phyloP scores from a whole-genome alignment of 306 rosid species.

The Luffa acutangula region DNA sequence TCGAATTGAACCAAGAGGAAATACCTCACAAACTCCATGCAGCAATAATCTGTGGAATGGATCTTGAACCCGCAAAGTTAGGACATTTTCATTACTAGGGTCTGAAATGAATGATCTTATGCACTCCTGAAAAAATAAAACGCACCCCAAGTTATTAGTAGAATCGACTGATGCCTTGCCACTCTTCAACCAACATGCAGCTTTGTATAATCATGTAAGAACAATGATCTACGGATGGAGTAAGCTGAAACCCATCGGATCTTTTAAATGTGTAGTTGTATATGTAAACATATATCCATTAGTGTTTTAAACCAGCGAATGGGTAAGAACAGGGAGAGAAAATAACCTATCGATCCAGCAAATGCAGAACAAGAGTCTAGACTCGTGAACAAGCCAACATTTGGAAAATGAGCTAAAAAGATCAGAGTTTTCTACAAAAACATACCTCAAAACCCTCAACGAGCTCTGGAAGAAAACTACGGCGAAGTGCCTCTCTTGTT shows the following conservation, averaged over 20 bases:
- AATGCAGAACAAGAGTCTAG: not conserved
- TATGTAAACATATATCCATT: not conserved
- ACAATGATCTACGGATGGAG: not conserved
- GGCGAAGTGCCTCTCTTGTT: constrained; percentile 92
- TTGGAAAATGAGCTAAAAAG: not conserved
- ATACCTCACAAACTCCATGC: constrained; percentile 96
- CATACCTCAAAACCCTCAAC: constrained; percentile 74
- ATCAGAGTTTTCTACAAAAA: not conserved
- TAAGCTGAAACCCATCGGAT: not conserved
- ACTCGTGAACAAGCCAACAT: not conserved
- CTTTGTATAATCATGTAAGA: not conserved
- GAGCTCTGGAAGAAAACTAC: constrained; percentile 59
- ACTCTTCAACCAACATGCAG: not conserved
- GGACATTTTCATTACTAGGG: constrained; percentile 32
- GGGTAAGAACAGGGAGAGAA: not conserved
- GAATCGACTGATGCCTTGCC: not conserved
- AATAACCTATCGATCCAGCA: not conserved
- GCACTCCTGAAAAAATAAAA: constrained; percentile 33
- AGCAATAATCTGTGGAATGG: constrained; percentile 79
- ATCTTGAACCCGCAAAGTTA: constrained; percentile 50
- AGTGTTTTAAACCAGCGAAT: not conserved
- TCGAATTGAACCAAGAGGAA: not conserved
- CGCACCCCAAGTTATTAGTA: not conserved
- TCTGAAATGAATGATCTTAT: constrained; percentile 43
- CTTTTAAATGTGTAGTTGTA: not conserved